Base-by-base conservation (phyloP, 805 yeast species). In the Teunomyces stri region DNA sequence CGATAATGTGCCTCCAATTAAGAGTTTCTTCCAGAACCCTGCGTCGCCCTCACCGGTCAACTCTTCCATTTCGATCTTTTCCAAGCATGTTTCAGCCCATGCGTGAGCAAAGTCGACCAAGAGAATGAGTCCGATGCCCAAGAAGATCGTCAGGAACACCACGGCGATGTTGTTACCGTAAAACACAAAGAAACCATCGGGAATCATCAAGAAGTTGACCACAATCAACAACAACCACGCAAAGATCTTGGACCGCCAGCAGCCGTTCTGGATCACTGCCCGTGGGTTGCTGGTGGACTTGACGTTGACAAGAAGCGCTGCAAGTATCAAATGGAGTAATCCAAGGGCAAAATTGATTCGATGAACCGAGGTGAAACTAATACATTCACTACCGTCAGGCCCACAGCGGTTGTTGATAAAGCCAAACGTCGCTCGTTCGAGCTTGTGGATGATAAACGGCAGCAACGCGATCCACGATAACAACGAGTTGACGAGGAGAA, bases 81-180 rank as follows among this genome's bases (percentile, higher is more conserved):
- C 90, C 45, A 94, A 77, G 65, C 99, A 94, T 6, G 87, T 87
- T 59, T 94, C 99, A 0, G 98, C 97, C 97, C 97, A 94, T 56
- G 92, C 92, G 66, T 94, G 98, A 3, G 99, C 98, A 75, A 89
- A 94, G 66, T 94, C 99, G 28, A 94, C 97, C 42, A 94, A 72
- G 43, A 94, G 73, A 11, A 95, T 86, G 48, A 94, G 76, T 1
- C 99, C 99, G 51, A 94, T 88, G 12, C 94, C 83, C 31, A 92
- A 79, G 68, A 94, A 94, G 4, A 90, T 60, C 2, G 92, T 86
- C 38, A 96, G 89, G 57, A 89, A 84, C 4, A 89, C 68, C 27
- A 91, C 85, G 5, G 97, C 89, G 38, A 94, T 73, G 70, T 89
- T 84, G 64, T 89, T 94, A 1, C 99, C 97, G 83, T 96, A 94